Percentiles rank a stretch among this genome's conserved stretches.
These are phyloP conservation scores for Gardenia jasminoides DNA, from an alignment of 257 asterid genomes.

Conservation along the genomic window DNA sequence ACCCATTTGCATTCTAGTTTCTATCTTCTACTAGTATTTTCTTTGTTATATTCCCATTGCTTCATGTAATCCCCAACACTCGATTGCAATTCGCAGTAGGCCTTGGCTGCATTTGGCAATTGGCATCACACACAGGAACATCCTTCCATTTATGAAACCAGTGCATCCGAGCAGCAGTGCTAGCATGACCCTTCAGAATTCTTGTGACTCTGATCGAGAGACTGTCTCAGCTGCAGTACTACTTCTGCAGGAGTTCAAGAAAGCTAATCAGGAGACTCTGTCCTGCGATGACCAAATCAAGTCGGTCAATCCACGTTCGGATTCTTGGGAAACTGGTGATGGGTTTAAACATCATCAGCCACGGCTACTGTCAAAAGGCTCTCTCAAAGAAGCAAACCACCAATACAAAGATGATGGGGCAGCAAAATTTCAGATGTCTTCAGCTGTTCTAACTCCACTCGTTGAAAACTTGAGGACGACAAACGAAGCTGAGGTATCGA, in stretches of 20 bases:
- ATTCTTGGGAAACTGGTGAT: background rate
- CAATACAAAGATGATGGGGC: background rate
- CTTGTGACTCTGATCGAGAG: background rate
- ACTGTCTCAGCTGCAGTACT: background rate
- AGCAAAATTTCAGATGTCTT: background rate
- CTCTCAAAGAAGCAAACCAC: background rate
- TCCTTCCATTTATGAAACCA: slow-evolving; percentile 1
- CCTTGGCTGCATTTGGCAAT: background rate
- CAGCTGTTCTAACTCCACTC: background rate
- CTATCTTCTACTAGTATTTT: background rate
- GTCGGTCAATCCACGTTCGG: background rate
- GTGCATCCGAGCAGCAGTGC: background rate
- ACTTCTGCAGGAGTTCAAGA: background rate
- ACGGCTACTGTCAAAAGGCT: background rate
- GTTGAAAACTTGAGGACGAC: background rate
- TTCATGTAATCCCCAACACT: slow-evolving; percentile 14
- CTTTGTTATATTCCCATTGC: background rate
- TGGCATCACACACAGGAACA: background rate
- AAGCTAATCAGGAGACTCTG: background rate
- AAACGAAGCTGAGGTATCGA: slow-evolving; percentile 6
- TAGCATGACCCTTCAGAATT: background rate
- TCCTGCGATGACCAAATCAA: background rate
- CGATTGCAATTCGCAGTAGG: background rate
- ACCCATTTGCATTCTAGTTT: slow-evolving; percentile 26
- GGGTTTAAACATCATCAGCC: background rate